phyloP scores from a whole-genome alignment of 495 filamentous ascomycete genomes.

The Penicillium malachiteum region DNA sequence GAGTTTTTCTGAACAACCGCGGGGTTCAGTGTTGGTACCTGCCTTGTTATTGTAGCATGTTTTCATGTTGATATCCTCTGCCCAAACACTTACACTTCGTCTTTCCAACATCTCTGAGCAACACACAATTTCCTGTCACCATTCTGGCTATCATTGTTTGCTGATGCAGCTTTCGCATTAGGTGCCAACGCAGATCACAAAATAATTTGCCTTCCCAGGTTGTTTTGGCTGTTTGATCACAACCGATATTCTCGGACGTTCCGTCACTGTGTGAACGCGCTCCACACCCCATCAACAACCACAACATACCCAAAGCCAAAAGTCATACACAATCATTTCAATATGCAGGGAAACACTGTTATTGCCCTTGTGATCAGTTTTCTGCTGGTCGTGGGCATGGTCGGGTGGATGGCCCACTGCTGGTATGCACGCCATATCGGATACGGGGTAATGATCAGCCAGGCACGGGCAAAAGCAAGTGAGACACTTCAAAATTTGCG shows the following conservation, averaged over 20 bases:
- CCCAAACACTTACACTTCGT: neutral
- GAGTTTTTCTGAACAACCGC: neutral
- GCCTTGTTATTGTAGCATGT: neutral
- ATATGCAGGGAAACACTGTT: slow-evolving; percentile 13
- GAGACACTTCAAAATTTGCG: neutral
- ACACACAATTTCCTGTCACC: neutral
- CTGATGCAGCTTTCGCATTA: too few species aligned
- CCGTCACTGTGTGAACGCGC: too few species aligned
- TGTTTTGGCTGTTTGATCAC: too few species aligned
- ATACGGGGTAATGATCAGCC: neutral
- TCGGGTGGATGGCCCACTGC: slow-evolving; percentile 7
- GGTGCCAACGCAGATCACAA: too few species aligned
- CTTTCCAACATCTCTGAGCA: neutral
- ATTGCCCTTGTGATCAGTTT: slow-evolving; percentile 10
- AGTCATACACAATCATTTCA: neutral
- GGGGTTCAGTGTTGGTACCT: neutral
- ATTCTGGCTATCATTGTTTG: neutral
- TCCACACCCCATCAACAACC: too few species aligned
- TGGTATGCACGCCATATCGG: slow-evolving; percentile 6
- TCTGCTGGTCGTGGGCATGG: neutral
- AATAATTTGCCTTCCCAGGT: too few species aligned
- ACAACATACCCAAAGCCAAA: neutral
- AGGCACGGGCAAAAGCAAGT: neutral
- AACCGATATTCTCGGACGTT: too few species aligned
- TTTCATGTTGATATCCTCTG: neutral